Percentiles rank a stretch among this genome's conserved stretches.
Evolutionary conservation across 1,139 yeast genomes (phyloP).

Genomic region (Geotrichum cucujoidarum): DNA sequence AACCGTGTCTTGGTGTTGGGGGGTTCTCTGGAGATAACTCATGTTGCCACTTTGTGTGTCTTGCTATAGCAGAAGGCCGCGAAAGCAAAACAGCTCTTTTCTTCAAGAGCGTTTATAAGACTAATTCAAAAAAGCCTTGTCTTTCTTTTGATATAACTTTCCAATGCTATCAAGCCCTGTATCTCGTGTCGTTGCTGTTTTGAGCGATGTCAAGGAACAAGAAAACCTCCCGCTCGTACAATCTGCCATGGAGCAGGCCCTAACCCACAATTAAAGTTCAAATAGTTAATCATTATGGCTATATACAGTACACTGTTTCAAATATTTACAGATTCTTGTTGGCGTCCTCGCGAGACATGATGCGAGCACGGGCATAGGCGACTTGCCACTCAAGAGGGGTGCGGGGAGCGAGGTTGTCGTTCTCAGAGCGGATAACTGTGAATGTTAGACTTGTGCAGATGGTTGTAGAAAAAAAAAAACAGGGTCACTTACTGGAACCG

Average conservation of each 20-base stretch:
- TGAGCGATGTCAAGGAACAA: too few relatives aligned
- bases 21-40: constrained; percentile 7
- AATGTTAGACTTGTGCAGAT: constrained; percentile 14
- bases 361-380: constrained; percentile 28
- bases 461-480: not conserved
- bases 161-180: too few relatives aligned
- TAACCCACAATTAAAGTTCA: not conserved
- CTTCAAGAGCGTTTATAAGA: too few relatives aligned
- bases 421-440: constrained; percentile 85
- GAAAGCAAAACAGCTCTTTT: too few relatives aligned
- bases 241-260: not conserved
- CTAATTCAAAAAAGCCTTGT: too few relatives aligned
- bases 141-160: too few relatives aligned
- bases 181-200: too few relatives aligned
- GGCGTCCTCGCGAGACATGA: constrained; percentile 19
- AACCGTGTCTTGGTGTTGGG: constrained; percentile 29
- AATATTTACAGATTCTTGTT: constrained; percentile 10
- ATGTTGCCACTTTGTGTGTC: constrained; percentile 1
- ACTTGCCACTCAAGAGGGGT: constrained; percentile 33
- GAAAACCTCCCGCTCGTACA: too few relatives aligned
- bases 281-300: not conserved
- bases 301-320: not conserved
- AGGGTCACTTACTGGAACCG: constrained; percentile 42
- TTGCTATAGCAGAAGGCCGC: not conserved
- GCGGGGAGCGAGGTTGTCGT: constrained; percentile 39